These are phyloP conservation scores for Creolimax fragrantissima DNA, from an alignment of 78 protist genomes.

Conservation along the genomic window DNA sequence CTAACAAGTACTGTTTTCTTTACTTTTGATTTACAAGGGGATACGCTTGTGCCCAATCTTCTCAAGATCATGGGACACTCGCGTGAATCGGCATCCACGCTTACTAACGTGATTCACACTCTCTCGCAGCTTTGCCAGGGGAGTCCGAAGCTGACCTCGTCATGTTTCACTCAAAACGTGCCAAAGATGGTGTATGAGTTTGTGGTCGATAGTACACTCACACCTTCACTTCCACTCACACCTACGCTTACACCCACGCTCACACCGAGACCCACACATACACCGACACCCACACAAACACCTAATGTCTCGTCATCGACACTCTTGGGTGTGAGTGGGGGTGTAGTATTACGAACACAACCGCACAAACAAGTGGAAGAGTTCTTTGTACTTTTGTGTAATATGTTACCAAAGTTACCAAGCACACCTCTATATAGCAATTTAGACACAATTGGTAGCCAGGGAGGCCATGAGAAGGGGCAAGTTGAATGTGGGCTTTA, in stretches of 20 bases:
- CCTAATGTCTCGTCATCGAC: no score
- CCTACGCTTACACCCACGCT: background rate
- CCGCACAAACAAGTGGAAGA: background rate
- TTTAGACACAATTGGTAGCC: background rate
- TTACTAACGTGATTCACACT: conserved; percentile 51
- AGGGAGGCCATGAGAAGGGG: background rate
- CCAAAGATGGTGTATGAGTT: background rate
- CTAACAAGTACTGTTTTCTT: no score
- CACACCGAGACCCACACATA: background rate
- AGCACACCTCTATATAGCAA: background rate
- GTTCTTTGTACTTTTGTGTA: background rate
- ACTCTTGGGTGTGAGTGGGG: no score
- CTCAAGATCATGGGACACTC: background rate
- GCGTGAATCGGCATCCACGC: background rate
- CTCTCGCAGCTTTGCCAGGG: conserved; percentile 24
- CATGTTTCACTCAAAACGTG: background rate
- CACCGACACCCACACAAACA: background rate
- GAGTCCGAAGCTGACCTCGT: background rate
- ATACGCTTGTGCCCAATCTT: background rate
- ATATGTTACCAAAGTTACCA: background rate
- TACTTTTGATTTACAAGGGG: no score
- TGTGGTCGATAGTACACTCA: background rate
- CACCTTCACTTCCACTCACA: background rate
- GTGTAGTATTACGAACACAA: background rate
- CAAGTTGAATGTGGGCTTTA: background rate